A percentile compares a stretch with the other conserved stretches of the same genome.
phyloP scores from a whole-genome alignment of 805 yeast species.

The Wickerhamomyces chaumierensis region DNA sequence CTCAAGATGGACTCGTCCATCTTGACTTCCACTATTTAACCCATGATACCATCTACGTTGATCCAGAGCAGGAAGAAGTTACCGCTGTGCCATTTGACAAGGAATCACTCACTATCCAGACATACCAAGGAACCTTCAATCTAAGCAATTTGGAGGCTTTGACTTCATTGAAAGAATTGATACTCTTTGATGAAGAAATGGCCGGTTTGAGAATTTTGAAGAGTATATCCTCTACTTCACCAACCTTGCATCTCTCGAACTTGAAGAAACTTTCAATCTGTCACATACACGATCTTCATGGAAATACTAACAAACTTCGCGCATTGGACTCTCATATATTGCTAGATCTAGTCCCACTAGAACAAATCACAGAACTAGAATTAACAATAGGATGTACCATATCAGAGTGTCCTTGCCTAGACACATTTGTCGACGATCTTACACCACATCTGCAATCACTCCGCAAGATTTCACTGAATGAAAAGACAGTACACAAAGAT shows the following conservation, averaged over 20 bases:
- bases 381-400: conserved; percentile 44
- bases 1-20: conserved; percentile 6
- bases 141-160: conserved; percentile 2
- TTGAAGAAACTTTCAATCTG: conserved; percentile 27
- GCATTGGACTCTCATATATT: conserved; percentile 22
- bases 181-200: conserved; percentile 23
- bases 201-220: conserved; percentile 27
- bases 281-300: conserved; percentile 34
- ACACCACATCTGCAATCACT: conserved; percentile 22
- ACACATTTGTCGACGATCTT: conserved; percentile 26
- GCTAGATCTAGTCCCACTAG: conserved; percentile 20
- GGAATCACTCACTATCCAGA: conserved; percentile 6
- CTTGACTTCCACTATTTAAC: conserved; percentile 6
- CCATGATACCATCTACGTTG: conserved; percentile 3
- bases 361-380: conserved; percentile 30
- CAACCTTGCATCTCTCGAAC: conserved; percentile 9
- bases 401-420: conserved; percentile 32
- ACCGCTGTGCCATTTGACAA: conserved; percentile 2
- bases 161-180: conserved; percentile 14
- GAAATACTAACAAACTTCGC: conserved; percentile 25
- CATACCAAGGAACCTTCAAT: conserved; percentile 4
- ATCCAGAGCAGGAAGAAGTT: conserved; percentile 5
- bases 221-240: conserved; percentile 8
- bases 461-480: conserved; percentile 19
- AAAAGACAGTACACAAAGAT: conserved; percentile 24